Conservation (phyloP, 805 yeast genomes). For the Lipomyces starkeyi region DNA sequence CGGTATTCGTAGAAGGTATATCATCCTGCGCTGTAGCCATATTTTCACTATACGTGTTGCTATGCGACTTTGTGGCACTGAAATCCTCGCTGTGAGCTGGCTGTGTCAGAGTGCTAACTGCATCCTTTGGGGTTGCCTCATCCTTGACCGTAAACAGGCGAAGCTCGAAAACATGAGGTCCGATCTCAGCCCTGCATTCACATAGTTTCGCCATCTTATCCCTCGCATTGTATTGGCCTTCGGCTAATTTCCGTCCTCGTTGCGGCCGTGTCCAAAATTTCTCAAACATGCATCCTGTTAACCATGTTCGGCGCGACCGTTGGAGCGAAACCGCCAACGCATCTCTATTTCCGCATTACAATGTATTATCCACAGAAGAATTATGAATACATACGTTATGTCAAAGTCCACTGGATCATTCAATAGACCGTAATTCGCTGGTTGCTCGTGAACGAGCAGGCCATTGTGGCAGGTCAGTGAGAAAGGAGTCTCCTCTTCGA, state of each 20-base stretch:
- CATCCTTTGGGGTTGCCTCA: conserved; percentile 48
- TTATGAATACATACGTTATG: conserved; percentile 59
- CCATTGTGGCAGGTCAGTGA: conserved; percentile 15
- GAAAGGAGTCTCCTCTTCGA: not conserved
- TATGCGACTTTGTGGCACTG: conserved; percentile 26
- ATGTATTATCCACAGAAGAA: not conserved
- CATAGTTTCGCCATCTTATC: conserved; percentile 89
- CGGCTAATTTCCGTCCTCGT: conserved; percentile 57
- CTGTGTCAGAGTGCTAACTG: not conserved
- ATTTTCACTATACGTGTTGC: not conserved
- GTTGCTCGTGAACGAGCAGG: conserved; percentile 67
- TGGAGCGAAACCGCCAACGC: conserved; percentile 54
- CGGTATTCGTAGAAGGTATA: not conserved
- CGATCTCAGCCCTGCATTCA: conserved; percentile 72
- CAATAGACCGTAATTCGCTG: conserved; percentile 68
- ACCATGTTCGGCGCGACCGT: conserved; percentile 73
- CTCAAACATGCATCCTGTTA: conserved; percentile 70
- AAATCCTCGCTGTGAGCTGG: conserved; percentile 13
- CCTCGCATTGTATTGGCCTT: conserved; percentile 61
- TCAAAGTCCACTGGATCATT: conserved; percentile 70
- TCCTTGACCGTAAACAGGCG: conserved; percentile 85
- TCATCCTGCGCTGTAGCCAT: not conserved
- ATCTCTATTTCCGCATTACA: conserved; percentile 14
- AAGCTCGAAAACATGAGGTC: conserved; percentile 82
- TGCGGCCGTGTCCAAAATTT: conserved; percentile 81